These are phyloP conservation scores for Truncatella angustata DNA, from an alignment of 2,329 filamentous ascomycete species.

Conservation along the genomic window DNA sequence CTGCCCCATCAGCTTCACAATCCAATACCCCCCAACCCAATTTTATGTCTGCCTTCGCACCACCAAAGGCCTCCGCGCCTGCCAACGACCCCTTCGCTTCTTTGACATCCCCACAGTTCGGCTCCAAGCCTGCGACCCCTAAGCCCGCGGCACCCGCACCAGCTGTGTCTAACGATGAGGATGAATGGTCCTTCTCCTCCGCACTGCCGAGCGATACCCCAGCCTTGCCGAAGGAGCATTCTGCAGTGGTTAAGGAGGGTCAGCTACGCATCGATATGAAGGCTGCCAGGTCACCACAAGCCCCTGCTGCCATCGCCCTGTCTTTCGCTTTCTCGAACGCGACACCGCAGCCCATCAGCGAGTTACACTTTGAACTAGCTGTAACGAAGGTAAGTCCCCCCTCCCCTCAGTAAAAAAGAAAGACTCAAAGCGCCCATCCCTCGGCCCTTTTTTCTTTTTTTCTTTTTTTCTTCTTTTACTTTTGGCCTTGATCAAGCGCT, in stretches of 20 bases:
- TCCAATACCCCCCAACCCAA: conserved; percentile 51
- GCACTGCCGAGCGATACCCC: conserved; percentile 64
- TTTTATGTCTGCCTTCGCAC: conserved; percentile 40
- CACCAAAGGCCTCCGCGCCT: conserved; percentile 33
- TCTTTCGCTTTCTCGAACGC: conserved; percentile 83
- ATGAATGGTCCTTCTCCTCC: conserved; percentile 93
- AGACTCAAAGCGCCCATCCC: no score
- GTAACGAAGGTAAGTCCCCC: conserved; percentile 74
- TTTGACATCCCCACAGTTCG: conserved; percentile 39
- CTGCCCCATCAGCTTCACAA: conserved; percentile 47
- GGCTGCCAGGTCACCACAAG: conserved; percentile 56
- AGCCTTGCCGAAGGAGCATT: conserved; percentile 58
- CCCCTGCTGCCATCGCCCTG: conserved; percentile 62
- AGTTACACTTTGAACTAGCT: conserved; percentile 87
- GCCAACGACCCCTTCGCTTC: conserved; percentile 53
- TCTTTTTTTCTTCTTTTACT: no score
- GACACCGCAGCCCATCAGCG: conserved; percentile 66
- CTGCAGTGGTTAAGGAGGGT: conserved; percentile 67
- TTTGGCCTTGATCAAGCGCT: no score
- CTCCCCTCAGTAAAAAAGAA: not conserved
- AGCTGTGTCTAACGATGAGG: conserved; percentile 59
- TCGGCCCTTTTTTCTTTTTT: no score
- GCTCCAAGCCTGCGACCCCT: conserved; percentile 35
- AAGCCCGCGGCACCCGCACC: conserved; percentile 27
- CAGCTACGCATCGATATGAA: conserved; percentile 71